Percentiles rank a stretch among this genome's conserved stretches.
Evolutionary conservation across 2,329 filamentous ascomycete species (phyloP).

Genomic region (Pestalotiopsis sp.): DNA sequence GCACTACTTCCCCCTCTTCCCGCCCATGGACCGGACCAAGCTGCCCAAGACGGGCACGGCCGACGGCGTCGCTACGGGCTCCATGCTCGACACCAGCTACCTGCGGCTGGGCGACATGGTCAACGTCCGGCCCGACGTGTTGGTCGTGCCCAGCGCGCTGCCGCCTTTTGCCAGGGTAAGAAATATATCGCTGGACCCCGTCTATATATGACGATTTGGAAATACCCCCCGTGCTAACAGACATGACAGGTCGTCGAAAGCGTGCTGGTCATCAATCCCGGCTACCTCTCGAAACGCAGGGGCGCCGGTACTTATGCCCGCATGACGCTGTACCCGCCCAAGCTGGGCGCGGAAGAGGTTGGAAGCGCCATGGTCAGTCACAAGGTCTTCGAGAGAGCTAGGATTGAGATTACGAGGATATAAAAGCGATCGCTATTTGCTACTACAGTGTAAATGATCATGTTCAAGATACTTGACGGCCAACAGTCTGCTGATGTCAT

Average conservation of each 20-base stretch:
- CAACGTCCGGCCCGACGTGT: conserved; percentile 79
- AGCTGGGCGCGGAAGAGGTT: conserved; percentile 59
- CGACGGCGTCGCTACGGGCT: conserved; percentile 67
- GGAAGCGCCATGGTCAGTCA: conserved; percentile 66
- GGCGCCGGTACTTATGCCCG: conserved; percentile 85
- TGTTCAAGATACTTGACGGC: too few relatives aligned
- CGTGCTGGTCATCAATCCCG: conserved; percentile 89
- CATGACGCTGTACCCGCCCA: conserved; percentile 72
- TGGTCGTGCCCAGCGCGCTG: conserved; percentile 80
- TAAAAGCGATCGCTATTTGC: conserved; percentile 34
- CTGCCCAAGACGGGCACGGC: conserved; percentile 66
- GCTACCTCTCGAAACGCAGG: conserved; percentile 80
- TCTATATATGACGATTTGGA: too few relatives aligned
- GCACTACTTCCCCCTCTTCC: conserved; percentile 89
- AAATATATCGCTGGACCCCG: conserved; percentile 4
- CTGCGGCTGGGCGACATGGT: conserved; percentile 90
- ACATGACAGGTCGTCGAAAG: conserved; percentile 77
- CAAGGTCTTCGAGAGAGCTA: conserved; percentile 77
- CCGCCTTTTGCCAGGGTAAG: conserved; percentile 86
- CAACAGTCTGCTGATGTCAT: too few relatives aligned
- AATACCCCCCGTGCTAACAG: not conserved
- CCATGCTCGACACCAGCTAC: conserved; percentile 81
- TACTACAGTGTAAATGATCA: too few relatives aligned
- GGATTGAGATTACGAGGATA: conserved; percentile 87
- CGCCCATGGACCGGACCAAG: conserved; percentile 70